phyloP scores from a whole-genome alignment of 139 green algal species.

The Tetradesmus lagerheimii region DNA sequence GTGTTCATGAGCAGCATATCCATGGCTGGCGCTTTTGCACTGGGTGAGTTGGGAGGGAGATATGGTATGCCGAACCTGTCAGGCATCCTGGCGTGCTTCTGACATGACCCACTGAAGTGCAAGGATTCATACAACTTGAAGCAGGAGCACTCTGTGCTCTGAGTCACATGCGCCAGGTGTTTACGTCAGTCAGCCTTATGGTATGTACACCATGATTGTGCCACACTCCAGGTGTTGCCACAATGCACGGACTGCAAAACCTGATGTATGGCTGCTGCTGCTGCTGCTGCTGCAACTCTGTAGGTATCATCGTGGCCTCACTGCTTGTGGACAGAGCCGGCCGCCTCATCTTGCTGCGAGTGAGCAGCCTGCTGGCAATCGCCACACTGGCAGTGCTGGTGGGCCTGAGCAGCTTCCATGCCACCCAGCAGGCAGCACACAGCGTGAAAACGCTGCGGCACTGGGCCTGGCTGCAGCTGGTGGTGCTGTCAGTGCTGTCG shows the following conservation, averaged over 20 bases:
- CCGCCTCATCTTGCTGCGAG: not conserved
- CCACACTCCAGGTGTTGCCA: too few species aligned
- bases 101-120: too few species aligned
- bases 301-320: not conserved
- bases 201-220: too few species aligned
- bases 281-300: not conserved
- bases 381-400: not conserved
- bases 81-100: too few species aligned
- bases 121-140: too few species aligned
- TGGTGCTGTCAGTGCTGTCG: not conserved
- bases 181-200: too few species aligned
- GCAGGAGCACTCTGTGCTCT: too few species aligned
- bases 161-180: too few species aligned
- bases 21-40: not conserved
- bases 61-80: too few species aligned
- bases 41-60: too few species aligned
- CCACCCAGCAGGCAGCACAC: not conserved
- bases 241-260: too few species aligned
- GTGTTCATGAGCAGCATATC: not conserved
- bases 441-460: not conserved
- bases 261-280: not conserved
- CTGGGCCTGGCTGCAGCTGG: not conserved
- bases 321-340: not conserved
- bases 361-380: not conserved
- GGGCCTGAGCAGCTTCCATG: not conserved